Base-by-base conservation (phyloP, 1,284 basidiomycete genomes). In the Ceratobasidium sp. region DNA sequence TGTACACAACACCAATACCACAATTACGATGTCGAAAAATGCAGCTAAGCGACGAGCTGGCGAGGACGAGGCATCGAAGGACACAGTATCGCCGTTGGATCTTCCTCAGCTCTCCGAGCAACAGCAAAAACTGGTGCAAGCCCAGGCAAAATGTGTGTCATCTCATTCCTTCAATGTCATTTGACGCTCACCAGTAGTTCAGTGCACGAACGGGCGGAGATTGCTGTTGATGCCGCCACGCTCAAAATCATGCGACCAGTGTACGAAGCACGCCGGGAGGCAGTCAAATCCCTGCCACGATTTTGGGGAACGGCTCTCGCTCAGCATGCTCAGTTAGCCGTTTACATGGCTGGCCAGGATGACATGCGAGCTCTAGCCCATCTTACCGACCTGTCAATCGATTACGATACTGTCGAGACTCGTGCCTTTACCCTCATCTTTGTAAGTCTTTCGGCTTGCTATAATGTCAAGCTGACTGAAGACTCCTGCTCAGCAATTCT, bases 371-470 rank as follows among this genome's bases (percentile, higher is more conserved):
- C 92, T 14, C 80, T 94, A 79, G 88, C 85, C 81, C 91, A 90
- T 79, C 83, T 94, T 75, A 90, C 92, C 79, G 92, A 94, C 78
- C 74, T 94, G 21, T 92, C 91, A 90, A 84, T 94, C 47, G 84
- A 82, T 72, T 87, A 91, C 59, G 88, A 93, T 79, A 77, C 85
- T 46, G 79, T 80, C 32, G 92, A 94, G 79, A 86, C 87, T 73
- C 84, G 92, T 76, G 89, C 88, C 78, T 94, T 90, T 82, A 90
- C 87, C 47, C 81, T 94, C 73, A 91, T 93, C 83, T 91, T 94
- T 80, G 92, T 93, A 80, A 78, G 92, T 88, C 14, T n/a, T 49
- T 64, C 16, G 13, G 6, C 26, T 6, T 46, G 23, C 21, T 11
- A 8, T 41, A 43, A 14, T 61, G 6, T 41, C 11, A 4, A 28